Base-by-base conservation (phyloP, 2,329 filamentous ascomycete species). In the Cylindrodendrum hubeiense region DNA sequence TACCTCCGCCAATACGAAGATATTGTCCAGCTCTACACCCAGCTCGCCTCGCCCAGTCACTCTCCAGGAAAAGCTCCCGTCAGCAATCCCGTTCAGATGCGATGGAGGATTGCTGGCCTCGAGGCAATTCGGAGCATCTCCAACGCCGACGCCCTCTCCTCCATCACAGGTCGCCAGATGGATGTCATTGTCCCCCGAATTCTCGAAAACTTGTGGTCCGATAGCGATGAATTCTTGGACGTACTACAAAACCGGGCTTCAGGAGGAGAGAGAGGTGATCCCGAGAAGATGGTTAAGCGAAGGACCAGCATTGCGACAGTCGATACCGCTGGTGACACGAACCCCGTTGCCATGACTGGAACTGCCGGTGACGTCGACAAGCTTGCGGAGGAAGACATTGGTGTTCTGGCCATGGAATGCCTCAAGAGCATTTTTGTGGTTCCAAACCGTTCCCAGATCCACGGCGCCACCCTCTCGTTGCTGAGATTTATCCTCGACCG, bases 281-380 rank as follows among this genome's bases (percentile, higher is more conserved):
- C 87, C 3, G 91, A 92, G 68, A 87, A 87, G 66, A 80, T 87
- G 37, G 75, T 88, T 58, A 88, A 88, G 68, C 88, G 93, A 69
- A 89, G 94, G 66, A 90, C 90, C 72, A 98, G 95, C 79, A 86
- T 92, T 49, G 91, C 92, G 21, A 97, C 94, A 0, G 81, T 81
- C 60, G 88, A 90, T 24, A 93, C 92, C 0, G 81, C 80, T 1
- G 84, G 83, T 53, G 88, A 90, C 44, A 87, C 90, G 6, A 92
- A 92, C 67, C 87, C 87, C 5, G 87, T 92, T 46, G 92, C 93
- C 24, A 87, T 94, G n/a, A 89, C 92, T 1, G 93, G 91, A 59
- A 94, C 93, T 0, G 92, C 93, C 1, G 91, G 91, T 24, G 95
- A 98, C 76, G 94, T 94, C 26, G 96, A 98, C 79, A 93, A 91